Percentiles rank a stretch among this genome's conserved stretches.
Conservation (phyloP, 2,329 filamentous ascomycete species). For the Penicillium fuscoglaucum region DNA sequence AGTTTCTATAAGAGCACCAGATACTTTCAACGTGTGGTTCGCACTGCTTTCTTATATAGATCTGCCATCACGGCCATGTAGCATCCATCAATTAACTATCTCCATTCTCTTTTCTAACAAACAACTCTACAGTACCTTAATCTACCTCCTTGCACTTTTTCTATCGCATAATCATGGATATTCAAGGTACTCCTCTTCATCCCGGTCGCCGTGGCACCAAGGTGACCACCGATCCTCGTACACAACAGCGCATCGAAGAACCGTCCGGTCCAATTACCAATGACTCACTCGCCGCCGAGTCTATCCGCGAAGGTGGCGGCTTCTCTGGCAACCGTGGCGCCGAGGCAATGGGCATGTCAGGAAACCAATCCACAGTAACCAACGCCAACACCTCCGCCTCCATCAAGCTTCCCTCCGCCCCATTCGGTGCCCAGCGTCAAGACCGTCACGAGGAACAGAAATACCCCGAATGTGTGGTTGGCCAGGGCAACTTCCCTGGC, state of each 20-base stretch:
- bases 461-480: conserved; percentile 42
- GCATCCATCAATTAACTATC: neutral
- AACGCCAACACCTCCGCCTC: conserved; percentile 58
- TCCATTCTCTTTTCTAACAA: neutral
- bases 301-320: conserved; percentile 58
- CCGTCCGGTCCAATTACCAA: conserved; percentile 62
- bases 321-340: conserved; percentile 62
- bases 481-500: conserved; percentile 42
- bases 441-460: conserved; percentile 45
- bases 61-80: conserved; percentile 10
- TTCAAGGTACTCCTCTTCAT: conserved; percentile 42
- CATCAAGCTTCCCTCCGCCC: conserved; percentile 51
- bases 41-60: conserved; percentile 25
- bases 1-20: neutral
- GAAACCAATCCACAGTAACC: conserved; percentile 56
- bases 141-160: neutral
- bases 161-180: conserved; percentile 36
- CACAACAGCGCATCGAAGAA: conserved; percentile 60
- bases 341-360: conserved; percentile 51
- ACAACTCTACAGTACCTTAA: neutral
- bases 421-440: conserved; percentile 49
- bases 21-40: conserved; percentile 1
- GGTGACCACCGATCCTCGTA: conserved; percentile 51
- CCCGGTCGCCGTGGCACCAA: conserved; percentile 38
- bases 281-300: conserved; percentile 77